These are phyloP conservation scores for Kurtzmaniella quercitrusa DNA, from an alignment of 1,139 yeast genomes.

Conservation along the genomic window DNA sequence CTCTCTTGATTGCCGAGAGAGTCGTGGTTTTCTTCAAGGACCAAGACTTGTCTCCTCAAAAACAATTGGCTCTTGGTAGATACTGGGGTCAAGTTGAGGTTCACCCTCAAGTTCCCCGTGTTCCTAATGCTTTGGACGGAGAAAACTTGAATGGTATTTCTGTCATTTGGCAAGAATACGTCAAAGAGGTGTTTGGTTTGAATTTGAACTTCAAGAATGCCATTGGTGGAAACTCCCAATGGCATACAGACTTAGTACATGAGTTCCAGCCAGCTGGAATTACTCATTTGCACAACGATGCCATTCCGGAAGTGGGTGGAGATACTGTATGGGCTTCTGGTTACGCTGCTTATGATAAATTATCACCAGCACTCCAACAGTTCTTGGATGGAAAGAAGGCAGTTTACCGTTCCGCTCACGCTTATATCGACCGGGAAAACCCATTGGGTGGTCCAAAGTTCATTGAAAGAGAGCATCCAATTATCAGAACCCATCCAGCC, in stretches of 20 bases:
- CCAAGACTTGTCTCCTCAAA: conserved; percentile 42
- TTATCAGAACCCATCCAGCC: conserved; percentile 40
- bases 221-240: conserved; percentile 29
- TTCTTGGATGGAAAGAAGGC: conserved; percentile 38
- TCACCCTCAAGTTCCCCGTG: conserved; percentile 37
- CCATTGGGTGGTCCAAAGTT: conserved; percentile 31
- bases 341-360: conserved; percentile 35
- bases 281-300: conserved; percentile 33
- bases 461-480: conserved; percentile 37
- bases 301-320: conserved; percentile 33
- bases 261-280: conserved; percentile 37
- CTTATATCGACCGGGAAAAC: conserved; percentile 27
- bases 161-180: conserved; percentile 50
- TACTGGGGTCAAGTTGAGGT: conserved; percentile 43
- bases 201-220: conserved; percentile 26
- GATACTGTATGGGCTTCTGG: conserved; percentile 36
- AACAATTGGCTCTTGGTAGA: conserved; percentile 41
- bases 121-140: conserved; percentile 20
- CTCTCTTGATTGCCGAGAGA: conserved; percentile 46
- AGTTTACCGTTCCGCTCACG: conserved; percentile 31
- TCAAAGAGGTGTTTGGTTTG: conserved; percentile 18
- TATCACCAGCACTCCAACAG: conserved; percentile 32
- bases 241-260: conserved; percentile 38
- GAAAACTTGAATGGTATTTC: conserved; percentile 33
- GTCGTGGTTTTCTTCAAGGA: conserved; percentile 47